phyloP scores from a whole-genome alignment of 257 asterid species.

The Nicotiana tomentosiformis region DNA sequence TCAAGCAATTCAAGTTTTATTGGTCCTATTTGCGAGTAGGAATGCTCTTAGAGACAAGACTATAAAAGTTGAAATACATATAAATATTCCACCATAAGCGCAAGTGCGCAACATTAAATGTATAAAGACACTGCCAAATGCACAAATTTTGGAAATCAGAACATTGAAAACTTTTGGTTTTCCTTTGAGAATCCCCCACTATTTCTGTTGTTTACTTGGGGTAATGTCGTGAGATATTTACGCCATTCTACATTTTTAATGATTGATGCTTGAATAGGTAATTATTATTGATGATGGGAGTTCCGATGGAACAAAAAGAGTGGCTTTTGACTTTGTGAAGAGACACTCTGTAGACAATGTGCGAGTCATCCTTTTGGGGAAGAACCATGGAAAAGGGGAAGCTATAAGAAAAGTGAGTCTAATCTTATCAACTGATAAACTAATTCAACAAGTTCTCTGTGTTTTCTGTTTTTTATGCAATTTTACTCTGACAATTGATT shows the following conservation, averaged over 20 bases:
- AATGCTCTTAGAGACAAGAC: not conserved
- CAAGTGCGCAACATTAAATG: not conserved
- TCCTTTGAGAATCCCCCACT: not conserved
- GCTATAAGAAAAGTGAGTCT: conserved; percentile 93
- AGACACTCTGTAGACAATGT: conserved; percentile 74
- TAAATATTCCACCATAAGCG: not conserved
- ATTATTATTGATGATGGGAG: conserved; percentile 95
- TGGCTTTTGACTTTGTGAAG: conserved; percentile 86
- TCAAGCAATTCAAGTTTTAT: not conserved
- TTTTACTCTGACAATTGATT: conserved; percentile 26
- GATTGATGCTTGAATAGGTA: conserved; percentile 47
- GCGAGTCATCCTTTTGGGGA: conserved; percentile 84
- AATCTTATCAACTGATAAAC: conserved; percentile 19
- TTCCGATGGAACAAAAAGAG: conserved; percentile 72
- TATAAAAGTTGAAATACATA: not conserved
- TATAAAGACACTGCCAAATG: not conserved
- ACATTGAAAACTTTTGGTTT: not conserved
- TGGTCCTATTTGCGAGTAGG: not conserved
- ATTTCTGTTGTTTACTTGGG: not conserved
- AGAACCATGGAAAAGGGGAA: conserved; percentile 99
- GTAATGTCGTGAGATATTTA: not conserved
- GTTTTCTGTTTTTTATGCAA: not conserved
- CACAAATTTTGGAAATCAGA: not conserved
- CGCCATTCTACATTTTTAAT: not conserved
- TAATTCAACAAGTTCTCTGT: conserved; percentile 7